phyloP scores from a whole-genome alignment of 768 basidiomycete species.

The Boletus pseudopeckii region DNA sequence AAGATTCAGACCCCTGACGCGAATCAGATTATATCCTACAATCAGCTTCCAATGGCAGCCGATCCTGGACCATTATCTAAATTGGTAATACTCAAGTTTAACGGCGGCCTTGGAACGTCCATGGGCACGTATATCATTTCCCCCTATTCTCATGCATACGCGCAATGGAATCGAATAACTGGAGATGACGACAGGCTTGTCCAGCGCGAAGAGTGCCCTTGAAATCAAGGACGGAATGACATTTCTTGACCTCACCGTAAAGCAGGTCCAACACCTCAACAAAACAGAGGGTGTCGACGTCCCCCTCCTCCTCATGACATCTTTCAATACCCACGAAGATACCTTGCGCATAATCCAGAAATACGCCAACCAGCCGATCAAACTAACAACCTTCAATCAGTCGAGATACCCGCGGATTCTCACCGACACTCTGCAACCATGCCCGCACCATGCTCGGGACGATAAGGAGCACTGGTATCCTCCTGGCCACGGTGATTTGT shows the following conservation, averaged over 20 bases:
- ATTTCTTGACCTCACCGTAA: conserved; percentile 91
- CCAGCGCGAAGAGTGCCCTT: conserved; percentile 87
- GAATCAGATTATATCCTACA: conserved; percentile 84
- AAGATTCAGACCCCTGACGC: conserved; percentile 82
- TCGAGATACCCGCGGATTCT: conserved; percentile 91
- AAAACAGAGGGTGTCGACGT: conserved; percentile 80
- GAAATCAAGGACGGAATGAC: conserved; percentile 98
- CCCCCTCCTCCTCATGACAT: conserved; percentile 98
- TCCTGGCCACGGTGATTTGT: conserved; percentile 95
- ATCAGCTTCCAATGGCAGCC: conserved; percentile 55
- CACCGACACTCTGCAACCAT: conserved; percentile 85
- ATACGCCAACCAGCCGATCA: conserved; percentile 91
- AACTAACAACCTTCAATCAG: conserved; percentile 91
- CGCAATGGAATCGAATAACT: not conserved
- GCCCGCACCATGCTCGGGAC: conserved; percentile 69
- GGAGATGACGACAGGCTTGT: conserved; percentile 51
- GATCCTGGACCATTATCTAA: conserved; percentile 77
- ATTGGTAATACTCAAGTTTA: conserved; percentile 93
- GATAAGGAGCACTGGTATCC: conserved; percentile 97
- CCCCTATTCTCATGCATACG: not conserved
- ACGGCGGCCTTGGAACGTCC: conserved; percentile 89
- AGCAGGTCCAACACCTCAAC: conserved; percentile 96
- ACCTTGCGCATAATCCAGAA: conserved; percentile 96
- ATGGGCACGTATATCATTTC: conserved; percentile 55
- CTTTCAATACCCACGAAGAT: conserved; percentile 97